These are phyloP conservation scores for Mallotus nudiflorus DNA, from an alignment of 345 rosid species.

Conservation along the genomic window DNA sequence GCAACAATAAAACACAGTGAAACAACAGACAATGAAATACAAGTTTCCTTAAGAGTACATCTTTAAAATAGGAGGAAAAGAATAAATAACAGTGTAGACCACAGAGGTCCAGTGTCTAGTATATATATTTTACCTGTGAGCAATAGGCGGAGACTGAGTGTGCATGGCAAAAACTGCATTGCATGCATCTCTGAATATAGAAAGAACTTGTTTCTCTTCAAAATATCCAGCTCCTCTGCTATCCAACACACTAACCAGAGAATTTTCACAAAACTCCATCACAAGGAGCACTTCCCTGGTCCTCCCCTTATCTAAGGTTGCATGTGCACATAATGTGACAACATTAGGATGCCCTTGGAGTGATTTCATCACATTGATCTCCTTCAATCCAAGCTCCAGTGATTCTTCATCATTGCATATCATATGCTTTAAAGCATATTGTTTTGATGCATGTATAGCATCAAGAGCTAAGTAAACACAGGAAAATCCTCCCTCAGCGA, in stretches of 20 bases:
- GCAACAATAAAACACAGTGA: neutral
- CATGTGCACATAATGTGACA: constrained; percentile 63
- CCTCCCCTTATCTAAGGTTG: constrained; percentile 84
- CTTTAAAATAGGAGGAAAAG: neutral
- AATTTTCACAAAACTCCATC: constrained; percentile 92
- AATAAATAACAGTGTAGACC: neutral
- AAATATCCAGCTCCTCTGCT: constrained; percentile 76
- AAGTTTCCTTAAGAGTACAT: neutral
- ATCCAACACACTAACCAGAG: constrained; percentile 80
- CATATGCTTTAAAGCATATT: constrained; percentile 93
- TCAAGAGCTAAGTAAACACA: constrained; percentile 88
- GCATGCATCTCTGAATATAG: constrained; percentile 80
- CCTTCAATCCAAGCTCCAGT: constrained; percentile 66
- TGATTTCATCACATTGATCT: constrained; percentile 78
- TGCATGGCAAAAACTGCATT: constrained; percentile 98
- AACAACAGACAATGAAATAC: neutral
- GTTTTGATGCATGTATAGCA: constrained; percentile 61
- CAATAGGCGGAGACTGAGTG: constrained; percentile 81
- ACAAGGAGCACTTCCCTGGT: constrained; percentile 87
- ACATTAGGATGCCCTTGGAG: constrained; percentile 91
- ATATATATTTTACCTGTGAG: constrained; percentile 66
- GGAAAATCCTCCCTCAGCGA: constrained; percentile 97
- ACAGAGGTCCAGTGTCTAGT: too few species aligned
- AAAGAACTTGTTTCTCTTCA: constrained; percentile 81
- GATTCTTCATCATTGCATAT: constrained; percentile 91